phyloP scores from a whole-genome alignment of 2,329 filamentous ascomycete species.

The Ceratocystis lukuohia region DNA sequence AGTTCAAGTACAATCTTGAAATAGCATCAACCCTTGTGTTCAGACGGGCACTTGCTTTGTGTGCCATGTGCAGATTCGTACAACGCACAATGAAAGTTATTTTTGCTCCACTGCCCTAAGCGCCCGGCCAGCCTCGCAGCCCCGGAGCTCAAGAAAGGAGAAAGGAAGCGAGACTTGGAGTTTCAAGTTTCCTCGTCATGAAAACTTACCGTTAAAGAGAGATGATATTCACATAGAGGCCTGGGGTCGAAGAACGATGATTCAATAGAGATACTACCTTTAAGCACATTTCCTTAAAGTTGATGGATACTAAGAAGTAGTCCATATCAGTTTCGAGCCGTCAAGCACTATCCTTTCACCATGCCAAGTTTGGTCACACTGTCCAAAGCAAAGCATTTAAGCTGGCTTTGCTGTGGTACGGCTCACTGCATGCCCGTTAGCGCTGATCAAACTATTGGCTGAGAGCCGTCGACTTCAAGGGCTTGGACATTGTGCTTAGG shows the following conservation, averaged over 20 bases:
- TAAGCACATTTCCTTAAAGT: neutral
- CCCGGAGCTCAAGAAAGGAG: neutral
- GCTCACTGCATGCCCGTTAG: neutral
- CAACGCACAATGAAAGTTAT: neutral
- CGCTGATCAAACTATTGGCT: neutral
- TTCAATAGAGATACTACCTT: neutral
- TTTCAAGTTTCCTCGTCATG: neutral
- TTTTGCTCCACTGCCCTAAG: neutral
- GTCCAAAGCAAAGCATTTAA: neutral
- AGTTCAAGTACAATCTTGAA: no score
- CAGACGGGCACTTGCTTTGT: neutral
- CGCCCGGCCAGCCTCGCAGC: neutral
- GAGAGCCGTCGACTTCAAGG: neutral
- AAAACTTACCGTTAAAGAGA: neutral
- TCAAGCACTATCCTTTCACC: neutral
- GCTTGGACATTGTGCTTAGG: neutral
- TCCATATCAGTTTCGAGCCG: neutral
- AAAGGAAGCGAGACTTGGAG: neutral
- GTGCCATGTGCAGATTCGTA: neutral
- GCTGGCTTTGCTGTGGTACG: neutral
- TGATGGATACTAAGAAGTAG: neutral
- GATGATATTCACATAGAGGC: neutral
- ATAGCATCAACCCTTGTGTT: no score
- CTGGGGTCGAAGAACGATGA: no score
- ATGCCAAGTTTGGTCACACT: neutral